Percentiles rank a stretch among this genome's conserved stretches.
These are phyloP conservation scores for Paecilomyces formosus DNA, from an alignment of 2,329 filamentous ascomycete genomes.

Conservation along the genomic window DNA sequence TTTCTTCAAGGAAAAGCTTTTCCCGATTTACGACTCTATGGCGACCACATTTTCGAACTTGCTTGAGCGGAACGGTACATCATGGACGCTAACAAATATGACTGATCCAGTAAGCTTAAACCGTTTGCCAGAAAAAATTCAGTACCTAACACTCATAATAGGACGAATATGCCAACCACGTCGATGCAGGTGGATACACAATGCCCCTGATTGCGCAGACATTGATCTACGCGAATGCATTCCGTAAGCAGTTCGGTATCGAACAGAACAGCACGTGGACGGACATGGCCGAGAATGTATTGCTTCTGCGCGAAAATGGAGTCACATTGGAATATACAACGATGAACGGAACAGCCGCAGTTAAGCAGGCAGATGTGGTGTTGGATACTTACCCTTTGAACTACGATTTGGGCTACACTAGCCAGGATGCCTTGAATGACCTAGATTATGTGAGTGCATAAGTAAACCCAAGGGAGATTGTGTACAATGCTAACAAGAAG, in stretches of 20 bases:
- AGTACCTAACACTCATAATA: conserved; percentile 10
- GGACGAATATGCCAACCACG: conserved; percentile 61
- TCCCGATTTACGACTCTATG: conserved; percentile 58
- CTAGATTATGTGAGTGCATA: conserved; percentile 50
- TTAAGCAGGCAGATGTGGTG: conserved; percentile 67
- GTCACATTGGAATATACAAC: conserved; percentile 58
- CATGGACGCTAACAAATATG: conserved; percentile 52
- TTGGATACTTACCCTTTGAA: conserved; percentile 58
- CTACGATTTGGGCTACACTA: conserved; percentile 50
- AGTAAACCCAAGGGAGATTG: not conserved
- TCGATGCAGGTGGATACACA: conserved; percentile 63
- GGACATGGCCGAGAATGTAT: conserved; percentile 49
- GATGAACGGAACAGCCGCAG: conserved; percentile 59
- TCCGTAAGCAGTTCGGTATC: conserved; percentile 50
- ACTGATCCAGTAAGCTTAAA: conserved; percentile 57
- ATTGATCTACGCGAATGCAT: conserved; percentile 49
- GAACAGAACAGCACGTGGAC: conserved; percentile 52
- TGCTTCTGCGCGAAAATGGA: conserved; percentile 48
- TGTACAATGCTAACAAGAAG: conserved; percentile 1
- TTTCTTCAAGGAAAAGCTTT: conserved; percentile 48
- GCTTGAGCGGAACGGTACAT: conserved; percentile 52
- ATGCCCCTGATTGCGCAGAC: conserved; percentile 54
- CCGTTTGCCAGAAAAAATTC: not conserved
- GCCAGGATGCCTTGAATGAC: conserved; percentile 44
- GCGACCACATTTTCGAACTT: conserved; percentile 56